These are phyloP conservation scores for Penicillium canescens DNA, from an alignment of 495 filamentous ascomycete species.

Conservation along the genomic window DNA sequence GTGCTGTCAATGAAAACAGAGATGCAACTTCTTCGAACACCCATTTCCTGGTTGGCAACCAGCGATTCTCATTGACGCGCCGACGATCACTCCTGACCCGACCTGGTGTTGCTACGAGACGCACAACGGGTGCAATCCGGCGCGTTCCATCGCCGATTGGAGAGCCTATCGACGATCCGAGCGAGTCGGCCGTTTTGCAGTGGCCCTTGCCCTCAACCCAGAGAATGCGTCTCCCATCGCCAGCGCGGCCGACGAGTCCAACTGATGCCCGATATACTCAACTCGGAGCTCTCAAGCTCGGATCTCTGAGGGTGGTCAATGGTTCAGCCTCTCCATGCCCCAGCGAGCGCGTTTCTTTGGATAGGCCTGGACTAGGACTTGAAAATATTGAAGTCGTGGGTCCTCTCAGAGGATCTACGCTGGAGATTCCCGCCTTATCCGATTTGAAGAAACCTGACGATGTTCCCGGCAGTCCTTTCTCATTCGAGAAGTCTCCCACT, in stretches of 20 bases:
- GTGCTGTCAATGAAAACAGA: conserved; percentile 27
- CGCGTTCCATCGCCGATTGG: conserved; percentile 28
- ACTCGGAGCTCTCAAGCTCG: conserved; percentile 48
- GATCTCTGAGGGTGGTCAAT: conserved; percentile 52
- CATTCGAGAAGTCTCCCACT: conserved; percentile 38
- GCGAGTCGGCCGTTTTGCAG: conserved; percentile 12
- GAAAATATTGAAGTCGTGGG: conserved; percentile 11
- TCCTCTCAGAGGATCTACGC: conserved; percentile 3
- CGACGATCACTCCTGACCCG: conserved; percentile 48
- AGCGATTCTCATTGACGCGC: conserved; percentile 44
- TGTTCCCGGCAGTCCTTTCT: conserved; percentile 37
- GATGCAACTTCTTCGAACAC: conserved; percentile 38
- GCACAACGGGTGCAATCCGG: conserved; percentile 26
- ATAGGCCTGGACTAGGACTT: conserved; percentile 14
- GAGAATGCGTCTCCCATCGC: conserved; percentile 1
- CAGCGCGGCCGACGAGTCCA: conserved; percentile 39
- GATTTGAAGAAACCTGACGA: conserved; percentile 26
- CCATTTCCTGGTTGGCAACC: conserved; percentile 37
- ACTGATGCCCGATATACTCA: conserved; percentile 48
- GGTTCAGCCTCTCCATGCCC: conserved; percentile 44
- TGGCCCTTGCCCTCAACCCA: conserved; percentile 22
- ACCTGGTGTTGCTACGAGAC: conserved; percentile 50
- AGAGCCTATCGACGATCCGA: conserved; percentile 17
- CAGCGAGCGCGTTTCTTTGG: conserved; percentile 33
- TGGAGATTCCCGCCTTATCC: conserved; percentile 21